Evolutionary conservation across 2,329 filamentous ascomycete species (phyloP), one percentile per base, ranked within the genome.

Genomic region (Penicillium vulpinum): DNA sequence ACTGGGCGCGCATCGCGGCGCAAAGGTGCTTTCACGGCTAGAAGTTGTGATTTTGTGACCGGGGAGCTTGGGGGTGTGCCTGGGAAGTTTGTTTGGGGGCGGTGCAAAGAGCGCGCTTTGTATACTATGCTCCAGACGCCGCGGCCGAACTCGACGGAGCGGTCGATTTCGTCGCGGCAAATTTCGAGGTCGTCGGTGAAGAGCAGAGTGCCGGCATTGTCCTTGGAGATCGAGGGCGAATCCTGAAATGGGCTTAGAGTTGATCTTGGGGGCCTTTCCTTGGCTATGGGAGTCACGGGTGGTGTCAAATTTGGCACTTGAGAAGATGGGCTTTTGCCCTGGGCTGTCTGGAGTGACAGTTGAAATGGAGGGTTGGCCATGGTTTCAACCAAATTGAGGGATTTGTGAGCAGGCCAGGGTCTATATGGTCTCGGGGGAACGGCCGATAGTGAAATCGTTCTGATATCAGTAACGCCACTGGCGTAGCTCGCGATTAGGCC

Each of bases 81-180:
- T 31, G 62, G 40, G 28, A 53, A 13, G 13, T 33, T 44, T n/a
- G 56, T 38, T 35, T 61, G 33, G 18, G 56, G 10, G 28, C 31
- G 49, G 13, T 62, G 58, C 21, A 49, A 64, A 13, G 70, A 67
- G 5, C 59, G 68, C 11, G 77, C 79, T 58, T 75, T 76, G 65
- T 77, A 79, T 18, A 81, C 79, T 18, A 72, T 73, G 58, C 78
- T 80, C 78, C 78, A 81, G 18, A 72, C 77, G 24, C 79, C 79
- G 36, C 70, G 71, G 24, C 78, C 79, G 51, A 76, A 79, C 51
- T 77, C 72, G 18, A 75, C 49, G 8, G 64, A 68, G 15, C 62
- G 64, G 16, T 70, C 71, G n/a, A 62, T 56, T 2, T 52, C 39
- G 50, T 72, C 70, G 46, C 54, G 59, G 21, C 67, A 67, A 18